Conservation (phyloP, 805 yeast species). For the Saturnispora besseyi region DNA sequence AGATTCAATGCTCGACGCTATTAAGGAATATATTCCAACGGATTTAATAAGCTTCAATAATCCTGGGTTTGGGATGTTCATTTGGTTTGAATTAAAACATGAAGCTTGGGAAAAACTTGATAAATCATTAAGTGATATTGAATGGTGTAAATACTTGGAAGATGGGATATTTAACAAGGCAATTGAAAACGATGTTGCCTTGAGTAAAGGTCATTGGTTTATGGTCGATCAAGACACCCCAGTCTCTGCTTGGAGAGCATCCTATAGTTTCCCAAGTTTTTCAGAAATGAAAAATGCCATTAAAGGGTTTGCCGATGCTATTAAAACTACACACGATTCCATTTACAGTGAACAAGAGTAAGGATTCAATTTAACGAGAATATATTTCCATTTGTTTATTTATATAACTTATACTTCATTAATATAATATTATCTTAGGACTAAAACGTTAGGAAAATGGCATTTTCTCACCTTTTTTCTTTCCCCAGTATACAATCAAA, state of each 20-base stretch:
- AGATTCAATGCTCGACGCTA: conserved; percentile 44
- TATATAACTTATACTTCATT: no score
- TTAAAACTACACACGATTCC: conserved; percentile 13
- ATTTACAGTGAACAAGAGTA: conserved; percentile 8
- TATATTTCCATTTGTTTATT: no score
- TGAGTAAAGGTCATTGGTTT: conserved; percentile 30
- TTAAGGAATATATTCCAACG: conserved; percentile 38
- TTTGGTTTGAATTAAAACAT: conserved; percentile 35
- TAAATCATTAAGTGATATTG: conserved; percentile 24
- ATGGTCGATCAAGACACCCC: conserved; percentile 17
- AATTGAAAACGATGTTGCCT: conserved; percentile 20
- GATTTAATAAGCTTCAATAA: conserved; percentile 35
- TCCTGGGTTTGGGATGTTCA: conserved; percentile 38
- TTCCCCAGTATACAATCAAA: no score
- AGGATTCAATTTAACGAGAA: not conserved
- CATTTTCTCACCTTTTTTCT: no score
- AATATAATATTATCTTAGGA: no score
- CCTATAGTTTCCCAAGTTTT: conserved; percentile 25
- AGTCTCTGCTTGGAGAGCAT: conserved; percentile 26
- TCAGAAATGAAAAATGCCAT: conserved; percentile 20
- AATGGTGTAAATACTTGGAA: conserved; percentile 28
- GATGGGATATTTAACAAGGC: conserved; percentile 18
- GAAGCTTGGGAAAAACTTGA: conserved; percentile 32
- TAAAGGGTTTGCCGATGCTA: conserved; percentile 22
- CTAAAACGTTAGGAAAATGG: no score